phyloP scores from a whole-genome alignment of 306 rosid genomes.

The Clitoria ternatea region DNA sequence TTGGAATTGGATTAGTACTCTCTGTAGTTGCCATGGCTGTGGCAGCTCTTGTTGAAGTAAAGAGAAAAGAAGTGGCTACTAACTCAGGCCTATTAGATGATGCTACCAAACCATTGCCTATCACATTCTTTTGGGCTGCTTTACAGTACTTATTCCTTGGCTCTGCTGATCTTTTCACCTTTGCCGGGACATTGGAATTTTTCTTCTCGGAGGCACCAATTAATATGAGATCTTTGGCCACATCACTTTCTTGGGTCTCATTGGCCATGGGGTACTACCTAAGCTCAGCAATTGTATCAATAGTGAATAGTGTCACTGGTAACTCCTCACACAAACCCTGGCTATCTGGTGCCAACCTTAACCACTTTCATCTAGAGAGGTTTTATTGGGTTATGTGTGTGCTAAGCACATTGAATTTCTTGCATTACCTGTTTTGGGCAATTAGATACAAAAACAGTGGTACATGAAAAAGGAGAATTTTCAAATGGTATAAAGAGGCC shows the following conservation, averaged over 20 bases:
- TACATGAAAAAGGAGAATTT: neutral
- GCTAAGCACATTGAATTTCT: constrained; percentile 74
- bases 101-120: constrained; percentile 49
- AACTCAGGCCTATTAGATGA: constrained; percentile 39
- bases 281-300: constrained; percentile 67
- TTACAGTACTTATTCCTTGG: constrained; percentile 81
- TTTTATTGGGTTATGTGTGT: constrained; percentile 96
- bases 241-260: constrained; percentile 89
- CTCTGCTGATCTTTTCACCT: constrained; percentile 89
- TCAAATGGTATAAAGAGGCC: neutral
- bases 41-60: constrained; percentile 80
- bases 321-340: constrained; percentile 45
- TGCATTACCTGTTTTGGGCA: constrained; percentile 88
- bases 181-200: constrained; percentile 81
- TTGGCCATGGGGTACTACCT: constrained; percentile 84
- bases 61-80: constrained; percentile 61
- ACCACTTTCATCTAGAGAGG: constrained; percentile 67
- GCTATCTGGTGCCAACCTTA: constrained; percentile 65
- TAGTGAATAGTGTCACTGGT: constrained; percentile 62
- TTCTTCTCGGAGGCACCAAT: constrained; percentile 91
- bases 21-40: constrained; percentile 81
- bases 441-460: constrained; percentile 57
- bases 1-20: constrained; percentile 69
- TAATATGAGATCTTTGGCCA: constrained; percentile 84
- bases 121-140: constrained; percentile 83